phyloP scores from a whole-genome alignment of 345 rosid species.

The Citrus sinensis region DNA sequence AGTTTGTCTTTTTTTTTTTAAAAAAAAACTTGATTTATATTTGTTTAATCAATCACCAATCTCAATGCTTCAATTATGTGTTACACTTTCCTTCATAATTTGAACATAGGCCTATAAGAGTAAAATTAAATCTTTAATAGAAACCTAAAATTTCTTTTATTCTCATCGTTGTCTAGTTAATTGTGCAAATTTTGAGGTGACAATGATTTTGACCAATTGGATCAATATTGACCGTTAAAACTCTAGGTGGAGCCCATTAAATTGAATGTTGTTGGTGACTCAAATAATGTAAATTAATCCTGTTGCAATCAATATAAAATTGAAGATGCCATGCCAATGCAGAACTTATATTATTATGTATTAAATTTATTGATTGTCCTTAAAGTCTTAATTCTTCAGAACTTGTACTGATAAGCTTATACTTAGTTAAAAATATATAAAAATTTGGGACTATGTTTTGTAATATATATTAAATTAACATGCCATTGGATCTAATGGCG shows the following conservation, averaged over 20 bases:
- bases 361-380: conserved; percentile 14
- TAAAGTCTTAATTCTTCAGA: conserved; percentile 17
- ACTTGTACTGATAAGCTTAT: conserved; percentile 4
- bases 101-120: background rate
- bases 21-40: too few species aligned
- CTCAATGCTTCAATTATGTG: background rate
- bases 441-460: conserved; percentile 22
- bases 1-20: too few species aligned
- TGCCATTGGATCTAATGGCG: conserved; percentile 44
- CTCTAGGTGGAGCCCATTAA: background rate
- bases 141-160: background rate
- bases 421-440: background rate
- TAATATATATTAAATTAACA: background rate
- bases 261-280: conserved; percentile 13
- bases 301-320: background rate
- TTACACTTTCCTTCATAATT: background rate
- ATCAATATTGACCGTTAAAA: background rate
- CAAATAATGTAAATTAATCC: background rate
- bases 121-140: background rate
- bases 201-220: conserved; percentile 1
- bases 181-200: background rate
- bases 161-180: background rate
- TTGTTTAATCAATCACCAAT: background rate
- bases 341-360: background rate
- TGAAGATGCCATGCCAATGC: background rate